Percentiles rank a stretch among this genome's conserved stretches.
Evolutionary conservation across 2,329 filamentous ascomycete species (phyloP).

Genomic region (Zymoseptoria brevis): DNA sequence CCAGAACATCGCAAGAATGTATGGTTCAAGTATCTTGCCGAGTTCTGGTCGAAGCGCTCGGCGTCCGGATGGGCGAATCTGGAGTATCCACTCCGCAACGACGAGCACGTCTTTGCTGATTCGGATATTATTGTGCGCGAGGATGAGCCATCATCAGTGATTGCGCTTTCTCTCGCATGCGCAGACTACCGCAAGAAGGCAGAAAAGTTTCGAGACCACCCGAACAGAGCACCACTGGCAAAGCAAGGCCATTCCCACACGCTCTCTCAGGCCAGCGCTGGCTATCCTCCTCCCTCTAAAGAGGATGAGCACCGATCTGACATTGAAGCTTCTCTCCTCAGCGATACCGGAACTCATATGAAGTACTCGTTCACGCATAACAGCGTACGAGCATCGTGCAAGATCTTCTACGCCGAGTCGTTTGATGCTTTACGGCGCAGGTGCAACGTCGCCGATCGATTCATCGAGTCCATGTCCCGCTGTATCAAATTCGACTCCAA

Average conservation of each 20-base stretch:
- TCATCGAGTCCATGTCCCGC: slow-evolving; percentile 87
- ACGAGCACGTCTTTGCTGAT: slow-evolving; percentile 93
- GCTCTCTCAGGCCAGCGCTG: slow-evolving; percentile 14
- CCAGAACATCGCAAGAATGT: slow-evolving; percentile 90
- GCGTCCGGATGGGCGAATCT: slow-evolving; percentile 88
- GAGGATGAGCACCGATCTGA: slow-evolving; percentile 54
- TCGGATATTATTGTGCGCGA: slow-evolving; percentile 95
- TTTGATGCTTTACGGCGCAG: slow-evolving; percentile 91
- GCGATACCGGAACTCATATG: slow-evolving; percentile 81
- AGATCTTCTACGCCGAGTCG: slow-evolving; percentile 97
- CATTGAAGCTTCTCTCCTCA: slow-evolving; percentile 76
- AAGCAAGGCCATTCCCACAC: slow-evolving; percentile 23
- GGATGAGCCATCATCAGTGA: slow-evolving; percentile 92
- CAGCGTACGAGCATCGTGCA: slow-evolving; percentile 91
- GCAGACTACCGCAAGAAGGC: slow-evolving; percentile 81
- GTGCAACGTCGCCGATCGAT: slow-evolving; percentile 86
- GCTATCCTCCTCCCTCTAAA: slow-evolving; percentile 20
- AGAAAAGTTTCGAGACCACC: slow-evolving; percentile 49
- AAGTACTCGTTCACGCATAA: slow-evolving; percentile 95
- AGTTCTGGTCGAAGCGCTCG: slow-evolving; percentile 96
- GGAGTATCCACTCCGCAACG: slow-evolving; percentile 75
- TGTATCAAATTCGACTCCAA: slow-evolving; percentile 98
- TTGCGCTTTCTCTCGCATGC: slow-evolving; percentile 84
- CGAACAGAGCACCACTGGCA: slow-evolving; percentile 16
- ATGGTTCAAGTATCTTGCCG: slow-evolving; percentile 88